Base-by-base conservation (phyloP, 768 basidiomycete species). In the Suillus luteus region DNA sequence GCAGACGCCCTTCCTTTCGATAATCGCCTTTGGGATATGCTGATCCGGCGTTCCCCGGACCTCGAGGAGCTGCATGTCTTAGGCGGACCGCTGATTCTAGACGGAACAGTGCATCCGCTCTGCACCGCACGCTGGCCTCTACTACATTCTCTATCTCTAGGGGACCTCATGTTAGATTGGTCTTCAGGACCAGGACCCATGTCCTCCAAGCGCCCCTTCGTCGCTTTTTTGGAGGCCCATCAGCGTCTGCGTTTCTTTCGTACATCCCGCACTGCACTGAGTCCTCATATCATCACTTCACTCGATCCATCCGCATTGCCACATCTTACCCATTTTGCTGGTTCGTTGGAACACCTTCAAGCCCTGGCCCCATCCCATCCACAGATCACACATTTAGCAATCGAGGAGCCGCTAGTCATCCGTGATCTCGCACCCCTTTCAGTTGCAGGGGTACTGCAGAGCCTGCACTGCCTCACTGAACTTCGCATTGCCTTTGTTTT, bases 141-240 rank as follows among this genome's bases (percentile, higher is more conserved):
- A 33, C 77, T 93, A 14, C 83, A 81, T 38, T 80, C 83, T 43
- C 79, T 93, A 15, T 77, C 79, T 3, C 77, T 93, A 7, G 89
- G 90, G 0, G 88, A 91, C 65, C 81, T 91, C 33, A 80, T 85
- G 11, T 79, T 90, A 55, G 86, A 87, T 69, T 85, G 85, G 81
- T 58, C 57, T 31, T 41, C 57, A 27, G 68, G 74, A 48, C 69
- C 75, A 14, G 71, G 79, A 62, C 73, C 79, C 3, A 69, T 76
- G 17, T 76, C 78, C 1, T 76, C 81, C 54, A 85, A 85, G 64
- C 79, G 83, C 12, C 85, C 87, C 0, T 90, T 92, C 69, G 79
- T 87, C 64, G 67, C 79, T 5, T 93, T 92, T 72, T 82, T 93
- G 24, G 88, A 90, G 62, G 84, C 82, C 3, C 91, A 92, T 68